Conservation (phyloP, 23 red algal genomes). For the Pyropia haitanensis region DNA sequence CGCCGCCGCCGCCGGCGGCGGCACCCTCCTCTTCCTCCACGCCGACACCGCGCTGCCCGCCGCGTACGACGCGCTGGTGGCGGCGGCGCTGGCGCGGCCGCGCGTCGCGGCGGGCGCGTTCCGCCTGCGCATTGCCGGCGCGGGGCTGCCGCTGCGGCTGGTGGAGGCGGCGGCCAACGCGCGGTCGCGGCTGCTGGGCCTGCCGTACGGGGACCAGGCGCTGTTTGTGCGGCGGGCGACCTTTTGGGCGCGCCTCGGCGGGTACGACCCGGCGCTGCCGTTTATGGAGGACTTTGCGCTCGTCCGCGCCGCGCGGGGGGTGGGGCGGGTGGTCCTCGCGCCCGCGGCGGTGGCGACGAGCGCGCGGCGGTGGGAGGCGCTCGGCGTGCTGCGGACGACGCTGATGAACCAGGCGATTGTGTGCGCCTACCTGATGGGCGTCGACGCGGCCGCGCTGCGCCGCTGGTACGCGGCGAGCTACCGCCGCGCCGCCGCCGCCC, state of each 20-base stretch:
- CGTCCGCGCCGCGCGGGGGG: conserved; percentile 7
- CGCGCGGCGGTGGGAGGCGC: conserved; percentile 42
- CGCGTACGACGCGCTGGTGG: conserved; percentile 27
- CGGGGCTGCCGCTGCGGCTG: conserved; percentile 9
- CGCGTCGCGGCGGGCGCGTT: conserved; percentile 54
- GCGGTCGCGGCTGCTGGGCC: conserved; percentile 24
- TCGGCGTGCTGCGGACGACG: conserved; percentile 71
- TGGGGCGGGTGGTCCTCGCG: conserved; percentile 37
- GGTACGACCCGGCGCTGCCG: conserved; percentile 26
- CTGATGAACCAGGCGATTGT: conserved; percentile 85
- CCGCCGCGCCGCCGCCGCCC: too few relatives aligned
- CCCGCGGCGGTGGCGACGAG: conserved; percentile 28
- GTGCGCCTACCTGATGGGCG: conserved; percentile 26
- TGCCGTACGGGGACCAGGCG: conserved; percentile 90
- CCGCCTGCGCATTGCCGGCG: conserved; percentile 34
- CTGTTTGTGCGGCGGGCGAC: conserved; percentile 35
- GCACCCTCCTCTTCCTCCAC: conserved; percentile 63
- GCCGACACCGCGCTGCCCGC: conserved; percentile 53
- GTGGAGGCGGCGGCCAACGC: conserved; percentile 52
- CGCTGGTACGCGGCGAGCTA: conserved; percentile 21
- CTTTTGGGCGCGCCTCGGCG: conserved; percentile 35
- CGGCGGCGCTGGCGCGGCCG: conserved; percentile 4
- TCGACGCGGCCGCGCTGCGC: conserved; percentile 10
- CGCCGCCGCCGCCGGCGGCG: conserved; percentile 12
- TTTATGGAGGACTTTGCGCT: conserved; percentile 85